These are phyloP conservation scores for Calonectria pteridis DNA, from an alignment of 2,329 filamentous ascomycete species.

Conservation along the genomic window DNA sequence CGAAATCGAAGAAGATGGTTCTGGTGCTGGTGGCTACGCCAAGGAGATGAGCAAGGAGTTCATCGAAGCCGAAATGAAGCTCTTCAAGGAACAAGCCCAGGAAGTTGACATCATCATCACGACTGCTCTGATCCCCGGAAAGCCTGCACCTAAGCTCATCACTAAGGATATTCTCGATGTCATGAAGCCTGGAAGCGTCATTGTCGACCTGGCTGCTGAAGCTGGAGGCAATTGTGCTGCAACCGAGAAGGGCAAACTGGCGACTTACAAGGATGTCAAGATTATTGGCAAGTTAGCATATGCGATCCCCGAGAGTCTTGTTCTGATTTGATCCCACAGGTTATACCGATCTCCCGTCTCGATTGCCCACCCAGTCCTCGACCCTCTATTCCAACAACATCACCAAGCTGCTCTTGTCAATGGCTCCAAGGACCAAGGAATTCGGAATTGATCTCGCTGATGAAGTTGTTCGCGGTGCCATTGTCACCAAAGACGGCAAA, in stretches of 20 bases:
- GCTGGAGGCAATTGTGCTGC: constrained; percentile 90
- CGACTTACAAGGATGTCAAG: constrained; percentile 81
- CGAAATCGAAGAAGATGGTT: constrained; percentile 85
- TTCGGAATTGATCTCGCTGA: constrained; percentile 86
- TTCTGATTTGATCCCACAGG: constrained; percentile 57
- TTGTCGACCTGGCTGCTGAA: constrained; percentile 90
- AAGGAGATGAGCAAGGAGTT: constrained; percentile 97
- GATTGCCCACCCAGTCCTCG: constrained; percentile 88
- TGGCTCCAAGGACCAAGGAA: constrained; percentile 80
- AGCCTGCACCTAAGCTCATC: constrained; percentile 85
- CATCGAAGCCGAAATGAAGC: constrained; percentile 91
- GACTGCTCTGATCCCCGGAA: constrained; percentile 90
- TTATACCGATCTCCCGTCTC: constrained; percentile 89
- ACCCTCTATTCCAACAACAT: constrained; percentile 96
- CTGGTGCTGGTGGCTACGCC: constrained; percentile 87
- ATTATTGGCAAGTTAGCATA: constrained; percentile 74
- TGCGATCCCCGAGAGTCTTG: not conserved
- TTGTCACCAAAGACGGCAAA: constrained; percentile 83
- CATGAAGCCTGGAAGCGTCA: constrained; percentile 91
- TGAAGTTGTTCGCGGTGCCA: constrained; percentile 87
- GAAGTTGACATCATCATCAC: constrained; percentile 95
- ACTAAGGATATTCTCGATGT: constrained; percentile 82
- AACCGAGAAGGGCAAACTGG: constrained; percentile 79
- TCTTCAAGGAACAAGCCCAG: constrained; percentile 87
- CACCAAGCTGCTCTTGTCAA: constrained; percentile 87